phyloP scores from a whole-genome alignment of 345 rosid species.

The Brassica carinata region DNA sequence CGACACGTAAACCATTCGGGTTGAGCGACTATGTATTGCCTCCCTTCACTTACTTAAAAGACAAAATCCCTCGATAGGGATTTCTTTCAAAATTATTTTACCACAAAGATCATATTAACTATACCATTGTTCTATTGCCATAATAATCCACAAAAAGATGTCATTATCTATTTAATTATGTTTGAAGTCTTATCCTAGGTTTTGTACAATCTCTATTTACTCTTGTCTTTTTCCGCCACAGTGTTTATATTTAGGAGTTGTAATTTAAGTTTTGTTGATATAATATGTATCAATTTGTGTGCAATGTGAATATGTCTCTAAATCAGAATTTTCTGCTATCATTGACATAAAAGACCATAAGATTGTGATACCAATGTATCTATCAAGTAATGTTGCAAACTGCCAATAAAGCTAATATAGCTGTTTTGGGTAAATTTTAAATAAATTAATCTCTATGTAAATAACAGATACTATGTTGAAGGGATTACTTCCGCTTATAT shows the following conservation, averaged over 20 bases:
- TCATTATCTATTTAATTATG: neutral
- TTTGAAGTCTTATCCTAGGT: slow-evolving; percentile 9
- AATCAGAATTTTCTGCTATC: neutral
- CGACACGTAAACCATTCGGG: neutral
- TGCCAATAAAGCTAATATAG: slow-evolving; percentile 1
- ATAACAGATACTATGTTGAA: neutral
- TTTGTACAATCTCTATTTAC: neutral
- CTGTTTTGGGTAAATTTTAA: neutral
- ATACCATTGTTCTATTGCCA: neutral
- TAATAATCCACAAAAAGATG: neutral
- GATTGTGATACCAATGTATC: slow-evolving; percentile 25
- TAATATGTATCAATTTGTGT: neutral
- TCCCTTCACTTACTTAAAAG: neutral
- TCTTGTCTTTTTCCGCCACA: slow-evolving; percentile 6
- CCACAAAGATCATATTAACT: neutral
- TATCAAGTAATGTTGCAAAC: slow-evolving; percentile 15
- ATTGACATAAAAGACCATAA: slow-evolving; percentile 4
- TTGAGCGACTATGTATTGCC: neutral
- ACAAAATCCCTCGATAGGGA: neutral
- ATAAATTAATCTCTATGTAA: neutral
- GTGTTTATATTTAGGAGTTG: neutral
- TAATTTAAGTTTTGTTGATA: neutral
- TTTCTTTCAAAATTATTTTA: neutral
- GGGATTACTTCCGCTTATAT: neutral
- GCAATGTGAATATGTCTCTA: neutral